Base-by-base conservation (phyloP, 176 grass and related monocot genomes). In the Rhynchospora breviuscula region DNA sequence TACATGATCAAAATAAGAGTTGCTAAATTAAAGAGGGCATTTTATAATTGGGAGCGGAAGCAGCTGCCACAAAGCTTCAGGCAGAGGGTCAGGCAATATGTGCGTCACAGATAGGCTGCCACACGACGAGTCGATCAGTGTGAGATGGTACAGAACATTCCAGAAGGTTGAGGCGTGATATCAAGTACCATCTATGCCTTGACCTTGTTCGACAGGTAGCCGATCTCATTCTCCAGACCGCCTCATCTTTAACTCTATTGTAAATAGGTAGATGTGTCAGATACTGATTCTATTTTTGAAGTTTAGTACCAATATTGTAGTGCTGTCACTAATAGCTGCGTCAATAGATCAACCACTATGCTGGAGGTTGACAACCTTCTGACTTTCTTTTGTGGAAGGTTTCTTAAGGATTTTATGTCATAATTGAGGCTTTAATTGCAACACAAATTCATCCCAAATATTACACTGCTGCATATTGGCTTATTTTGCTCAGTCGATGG, bases 171-270 rank as follows among this genome's bases (percentile, higher is more conserved):
- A 90, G 95, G 44, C 82, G 91, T 6, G 95, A 98, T 88, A 93
- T 98, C 86, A 98, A 94, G 86, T 93, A 93, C 84, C 90, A 94
- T 62, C 95, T 98, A 44, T 94, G 92, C 86, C 95, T 98, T 0
- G 95, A 88, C 78, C 90, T 98, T 25, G 95, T 98, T 18, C 90
- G 95, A 0, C 95, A 98, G 85, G 88, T 90, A 74, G 8, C 1
- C 14, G 1, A 29, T 17, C 49, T 65, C 29, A 56, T 68, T 52
- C 18, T 84, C 65, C 26, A 35, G 33, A 35, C 33, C 33, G 3
- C 33, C 33, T 35, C 33, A 35, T 35, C 3, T 35, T 35, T n/a
- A n/a, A 35, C 33, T 35, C 33, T 35, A 35, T 35, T 35, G 33
- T 35, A 35, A 35, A 35, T 35, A 35, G 33, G 33, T 35, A 35